A percentile compares a stretch with the other conserved stretches of the same genome.
These are phyloP conservation scores for Oenanthe javanica DNA, from an alignment of 140 eudicot genomes.

Conservation along the genomic window DNA sequence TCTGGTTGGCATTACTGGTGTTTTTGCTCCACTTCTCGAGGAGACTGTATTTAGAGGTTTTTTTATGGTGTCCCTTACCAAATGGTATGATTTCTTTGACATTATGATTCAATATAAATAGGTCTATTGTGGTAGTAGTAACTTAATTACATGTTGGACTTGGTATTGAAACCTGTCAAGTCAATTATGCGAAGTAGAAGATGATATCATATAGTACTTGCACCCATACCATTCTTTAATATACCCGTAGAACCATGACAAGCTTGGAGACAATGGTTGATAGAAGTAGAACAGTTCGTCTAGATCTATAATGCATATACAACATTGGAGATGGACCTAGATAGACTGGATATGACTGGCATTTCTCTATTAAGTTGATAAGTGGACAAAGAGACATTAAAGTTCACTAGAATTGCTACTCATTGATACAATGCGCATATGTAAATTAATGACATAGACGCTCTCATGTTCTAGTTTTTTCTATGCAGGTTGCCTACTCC, in stretches of 20 bases:
- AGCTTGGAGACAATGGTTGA: background rate
- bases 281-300: background rate
- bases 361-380: background rate
- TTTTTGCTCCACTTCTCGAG: constrained; percentile 96
- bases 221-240: background rate
- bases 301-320: background rate
- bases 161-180: background rate
- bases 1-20: constrained; percentile 83
- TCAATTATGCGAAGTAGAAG: background rate
- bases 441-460: background rate
- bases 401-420: background rate
- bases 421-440: background rate
- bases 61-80: constrained; percentile 87
- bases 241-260: background rate
- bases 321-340: background rate
- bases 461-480: constrained; percentile 9
- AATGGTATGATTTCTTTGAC: constrained; percentile 49
- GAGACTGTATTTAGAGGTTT: constrained; percentile 97
- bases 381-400: background rate
- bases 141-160: background rate
- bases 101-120: background rate
- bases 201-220: background rate
- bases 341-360: background rate
- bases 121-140: background rate
- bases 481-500: constrained; percentile 93